Percentiles rank a stretch among this genome's conserved stretches.
Evolutionary conservation across 2,329 filamentous ascomycete species (phyloP).

Genomic region (Blastomyces gilchristii): DNA sequence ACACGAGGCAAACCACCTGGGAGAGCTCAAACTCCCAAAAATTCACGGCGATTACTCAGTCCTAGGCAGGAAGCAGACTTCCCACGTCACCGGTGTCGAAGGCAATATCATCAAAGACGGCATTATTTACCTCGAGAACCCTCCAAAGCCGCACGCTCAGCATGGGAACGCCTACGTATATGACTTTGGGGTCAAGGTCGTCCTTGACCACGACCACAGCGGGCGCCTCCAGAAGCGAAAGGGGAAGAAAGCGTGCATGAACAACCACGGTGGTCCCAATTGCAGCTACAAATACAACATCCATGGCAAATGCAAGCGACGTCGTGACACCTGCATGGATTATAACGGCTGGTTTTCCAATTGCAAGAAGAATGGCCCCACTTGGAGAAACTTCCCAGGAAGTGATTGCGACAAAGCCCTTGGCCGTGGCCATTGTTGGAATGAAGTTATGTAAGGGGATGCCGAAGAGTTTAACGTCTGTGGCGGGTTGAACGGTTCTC

Average conservation of each 20-base stretch:
- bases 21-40: constrained; percentile 5
- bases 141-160: constrained; percentile 1
- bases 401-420: constrained; percentile 7
- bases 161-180: constrained; percentile 7
- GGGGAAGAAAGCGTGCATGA: constrained; percentile 4
- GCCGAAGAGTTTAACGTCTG: neutral
- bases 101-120: constrained; percentile 11
- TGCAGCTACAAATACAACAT: constrained; percentile 9
- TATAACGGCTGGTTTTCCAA: constrained; percentile 6
- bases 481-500: neutral
- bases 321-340: constrained; percentile 4
- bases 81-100: constrained; percentile 7
- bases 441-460: constrained; percentile 6
- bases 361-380: constrained; percentile 6
- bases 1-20: constrained; percentile 7
- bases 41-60: constrained; percentile 6
- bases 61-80: constrained; percentile 5
- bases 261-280: constrained; percentile 8
- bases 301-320: constrained; percentile 7
- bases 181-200: constrained; percentile 6
- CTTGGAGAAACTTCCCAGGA: constrained; percentile 6
- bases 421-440: constrained; percentile 7
- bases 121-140: constrained; percentile 7
- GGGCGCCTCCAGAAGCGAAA: neutral
- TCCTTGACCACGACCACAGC: constrained; percentile 4